Evolutionary conservation across 805 yeast species (phyloP).

Genomic region (Candida endomychidarum): DNA sequence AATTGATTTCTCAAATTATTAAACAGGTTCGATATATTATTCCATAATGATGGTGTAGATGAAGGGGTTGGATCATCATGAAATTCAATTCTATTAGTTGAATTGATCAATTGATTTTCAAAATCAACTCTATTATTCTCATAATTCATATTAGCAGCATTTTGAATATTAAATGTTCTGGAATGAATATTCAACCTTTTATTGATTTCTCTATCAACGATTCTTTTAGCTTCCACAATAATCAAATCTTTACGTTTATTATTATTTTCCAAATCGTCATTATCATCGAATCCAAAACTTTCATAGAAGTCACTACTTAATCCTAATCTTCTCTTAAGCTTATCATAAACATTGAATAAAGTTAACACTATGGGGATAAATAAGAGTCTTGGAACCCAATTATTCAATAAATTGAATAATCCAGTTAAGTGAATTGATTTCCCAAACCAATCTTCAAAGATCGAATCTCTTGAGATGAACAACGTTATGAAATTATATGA

Average conservation of each 20-base stretch:
- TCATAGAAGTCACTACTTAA: slow-evolving; percentile 38
- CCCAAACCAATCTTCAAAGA: slow-evolving; percentile 74
- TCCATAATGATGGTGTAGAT: slow-evolving; percentile 24
- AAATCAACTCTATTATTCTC: slow-evolving; percentile 27
- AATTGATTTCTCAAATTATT: slow-evolving; percentile 10
- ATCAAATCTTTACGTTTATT: slow-evolving; percentile 34
- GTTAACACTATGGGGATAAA: slow-evolving; percentile 69
- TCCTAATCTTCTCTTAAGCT: slow-evolving; percentile 44
- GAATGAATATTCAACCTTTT: slow-evolving; percentile 23
- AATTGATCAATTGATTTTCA: slow-evolving; percentile 16
- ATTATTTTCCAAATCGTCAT: slow-evolving; percentile 19
- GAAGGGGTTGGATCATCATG: slow-evolving; percentile 15
- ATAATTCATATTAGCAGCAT: slow-evolving; percentile 29
- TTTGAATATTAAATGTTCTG: slow-evolving; percentile 28
- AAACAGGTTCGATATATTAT: slow-evolving; percentile 9
- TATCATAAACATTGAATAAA: slow-evolving; percentile 65
- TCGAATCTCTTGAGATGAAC: slow-evolving; percentile 49
- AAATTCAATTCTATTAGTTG: slow-evolving; percentile 22
- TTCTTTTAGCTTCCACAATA: slow-evolving; percentile 44
- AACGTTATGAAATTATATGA: slow-evolving; percentile 76
- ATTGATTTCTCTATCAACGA: slow-evolving; percentile 33
- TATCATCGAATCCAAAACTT: slow-evolving; percentile 40
- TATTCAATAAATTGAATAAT: slow-evolving; percentile 68
- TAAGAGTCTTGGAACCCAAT: slow-evolving; percentile 72
- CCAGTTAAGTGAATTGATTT: slow-evolving; percentile 73